These are phyloP conservation scores for Sphaerostilbella broomeana DNA, from an alignment of 2,329 filamentous ascomycete species.

Conservation along the genomic window DNA sequence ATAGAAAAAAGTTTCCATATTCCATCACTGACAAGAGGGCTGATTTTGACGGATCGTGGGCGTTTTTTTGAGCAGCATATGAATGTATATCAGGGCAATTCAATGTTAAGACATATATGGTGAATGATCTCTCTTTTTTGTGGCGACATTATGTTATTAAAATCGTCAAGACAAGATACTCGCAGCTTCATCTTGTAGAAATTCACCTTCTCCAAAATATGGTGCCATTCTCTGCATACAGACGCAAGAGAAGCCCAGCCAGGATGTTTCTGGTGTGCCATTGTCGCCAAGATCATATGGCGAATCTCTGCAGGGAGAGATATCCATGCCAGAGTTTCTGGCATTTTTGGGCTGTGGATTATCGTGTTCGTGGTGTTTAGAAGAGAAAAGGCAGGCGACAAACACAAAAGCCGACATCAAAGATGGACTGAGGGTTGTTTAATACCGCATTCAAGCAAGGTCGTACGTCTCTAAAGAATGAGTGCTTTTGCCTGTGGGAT, in stretches of 20 bases:
- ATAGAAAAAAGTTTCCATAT: slow-evolving; percentile 25
- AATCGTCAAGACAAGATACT: slow-evolving; percentile 20
- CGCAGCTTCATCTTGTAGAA: slow-evolving; percentile 24
- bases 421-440: neutral
- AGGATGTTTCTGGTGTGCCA: slow-evolving; percentile 22
- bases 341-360: neutral
- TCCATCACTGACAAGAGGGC: slow-evolving; percentile 16
- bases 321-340: slow-evolving; percentile 11
- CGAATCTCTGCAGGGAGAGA: slow-evolving; percentile 26
- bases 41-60: neutral
- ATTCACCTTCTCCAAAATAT: slow-evolving; percentile 23
- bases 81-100: slow-evolving; percentile 23
- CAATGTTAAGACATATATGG: slow-evolving; percentile 25
- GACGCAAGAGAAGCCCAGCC: slow-evolving; percentile 28
- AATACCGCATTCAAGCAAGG: neutral
- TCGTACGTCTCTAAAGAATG: neutral
- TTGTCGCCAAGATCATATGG: slow-evolving; percentile 23
- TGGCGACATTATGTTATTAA: slow-evolving; percentile 16
- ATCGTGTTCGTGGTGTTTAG: slow-evolving; percentile 1
- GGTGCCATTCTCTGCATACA: slow-evolving; percentile 31
- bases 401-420: too few species aligned
- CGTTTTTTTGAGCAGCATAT: slow-evolving; percentile 14
- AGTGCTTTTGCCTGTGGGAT: too few species aligned
- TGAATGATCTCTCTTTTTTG: slow-evolving; percentile 19
- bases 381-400: neutral